Conservation (phyloP, 768 basidiomycete species). For the Rhodotorula sphaerocarpa region DNA sequence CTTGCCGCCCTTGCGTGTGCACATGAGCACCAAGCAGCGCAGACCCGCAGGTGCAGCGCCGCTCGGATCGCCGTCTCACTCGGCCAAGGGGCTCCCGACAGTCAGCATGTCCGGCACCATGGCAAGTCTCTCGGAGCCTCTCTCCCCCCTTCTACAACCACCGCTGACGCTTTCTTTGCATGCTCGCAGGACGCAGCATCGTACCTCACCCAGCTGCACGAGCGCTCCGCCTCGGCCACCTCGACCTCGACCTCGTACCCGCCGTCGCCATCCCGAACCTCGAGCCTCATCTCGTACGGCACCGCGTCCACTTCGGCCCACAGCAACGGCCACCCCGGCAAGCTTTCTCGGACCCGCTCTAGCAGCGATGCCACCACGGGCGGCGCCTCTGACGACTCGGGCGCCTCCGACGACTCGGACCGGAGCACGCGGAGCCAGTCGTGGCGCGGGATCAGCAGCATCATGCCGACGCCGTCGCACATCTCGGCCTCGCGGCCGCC, state of each 20-base stretch:
- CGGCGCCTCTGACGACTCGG: slow-evolving; percentile 5
- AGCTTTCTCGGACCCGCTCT: not conserved
- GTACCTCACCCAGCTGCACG: slow-evolving; percentile 18
- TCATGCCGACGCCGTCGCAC: slow-evolving; percentile 30
- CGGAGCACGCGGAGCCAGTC: not conserved
- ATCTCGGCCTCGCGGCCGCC: slow-evolving; percentile 23
- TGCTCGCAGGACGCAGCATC: slow-evolving; percentile 19
- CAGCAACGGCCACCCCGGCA: not conserved
- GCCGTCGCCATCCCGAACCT: slow-evolving; percentile 15
- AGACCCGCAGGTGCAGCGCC: not conserved
- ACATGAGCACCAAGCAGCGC: slow-evolving; percentile 21
- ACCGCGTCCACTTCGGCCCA: not conserved
- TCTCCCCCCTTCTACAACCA: not conserved
- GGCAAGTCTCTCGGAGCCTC: not conserved
- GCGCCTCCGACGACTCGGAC: not conserved
- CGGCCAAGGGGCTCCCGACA: slow-evolving; percentile 2
- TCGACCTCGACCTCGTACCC: not conserved
- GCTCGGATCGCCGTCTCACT: not conserved
- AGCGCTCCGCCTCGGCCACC: slow-evolving; percentile 9
- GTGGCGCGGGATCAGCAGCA: slow-evolving; percentile 28
- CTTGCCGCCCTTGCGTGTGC: too few species aligned
- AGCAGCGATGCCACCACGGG: slow-evolving; percentile 14
- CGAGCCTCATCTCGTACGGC: slow-evolving; percentile 32
- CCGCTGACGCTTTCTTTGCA: not conserved
- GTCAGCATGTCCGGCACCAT: not conserved